phyloP scores from a whole-genome alignment of 371 early-diverging fungal species.

The Rhizomucor pusillus region DNA sequence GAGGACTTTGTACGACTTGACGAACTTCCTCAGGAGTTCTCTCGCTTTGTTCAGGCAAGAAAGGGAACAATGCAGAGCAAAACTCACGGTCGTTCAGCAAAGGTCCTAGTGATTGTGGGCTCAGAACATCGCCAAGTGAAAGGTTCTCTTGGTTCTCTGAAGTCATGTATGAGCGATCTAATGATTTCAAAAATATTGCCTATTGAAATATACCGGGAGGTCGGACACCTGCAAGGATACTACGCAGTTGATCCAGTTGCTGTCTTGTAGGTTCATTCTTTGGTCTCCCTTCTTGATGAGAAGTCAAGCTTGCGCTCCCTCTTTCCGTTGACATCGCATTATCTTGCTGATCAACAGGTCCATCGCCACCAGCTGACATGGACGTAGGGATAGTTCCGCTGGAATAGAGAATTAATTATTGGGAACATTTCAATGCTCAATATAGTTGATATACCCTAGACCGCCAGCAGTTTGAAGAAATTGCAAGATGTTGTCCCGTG shows the following conservation, averaged over 20 bases:
- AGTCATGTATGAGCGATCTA: background rate
- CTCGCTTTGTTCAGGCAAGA: slow-evolving; percentile 53
- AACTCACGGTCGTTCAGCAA: slow-evolving; percentile 59
- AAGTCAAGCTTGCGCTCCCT: too few relatives aligned
- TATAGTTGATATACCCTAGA: slow-evolving; percentile 32
- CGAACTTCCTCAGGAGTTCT: slow-evolving; percentile 54
- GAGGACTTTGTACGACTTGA: slow-evolving; percentile 62
- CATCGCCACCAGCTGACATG: slow-evolving; percentile 13
- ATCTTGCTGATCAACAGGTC: slow-evolving; percentile 16
- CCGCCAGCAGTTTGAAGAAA: slow-evolving; percentile 47
- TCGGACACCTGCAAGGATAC: slow-evolving; percentile 19
- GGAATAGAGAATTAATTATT: background rate
- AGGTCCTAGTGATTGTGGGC: slow-evolving; percentile 46
- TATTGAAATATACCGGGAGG: slow-evolving; percentile 26
- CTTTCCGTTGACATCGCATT: too few relatives aligned
- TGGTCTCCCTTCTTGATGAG: too few relatives aligned
- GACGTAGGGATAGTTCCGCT: slow-evolving; percentile 14
- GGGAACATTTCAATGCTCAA: slow-evolving; percentile 2
- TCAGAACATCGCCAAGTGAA: slow-evolving; percentile 47
- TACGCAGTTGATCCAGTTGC: slow-evolving; percentile 24
- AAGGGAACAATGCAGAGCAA: slow-evolving; percentile 61
- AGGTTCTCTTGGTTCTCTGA: slow-evolving; percentile 3
- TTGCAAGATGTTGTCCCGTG: slow-evolving; percentile 49
- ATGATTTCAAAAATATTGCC: background rate
- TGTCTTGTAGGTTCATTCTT: slow-evolving; percentile 2